These are phyloP conservation scores for Strigomonas culicis DNA, from an alignment of 208 protist genomes.

Conservation along the genomic window DNA sequence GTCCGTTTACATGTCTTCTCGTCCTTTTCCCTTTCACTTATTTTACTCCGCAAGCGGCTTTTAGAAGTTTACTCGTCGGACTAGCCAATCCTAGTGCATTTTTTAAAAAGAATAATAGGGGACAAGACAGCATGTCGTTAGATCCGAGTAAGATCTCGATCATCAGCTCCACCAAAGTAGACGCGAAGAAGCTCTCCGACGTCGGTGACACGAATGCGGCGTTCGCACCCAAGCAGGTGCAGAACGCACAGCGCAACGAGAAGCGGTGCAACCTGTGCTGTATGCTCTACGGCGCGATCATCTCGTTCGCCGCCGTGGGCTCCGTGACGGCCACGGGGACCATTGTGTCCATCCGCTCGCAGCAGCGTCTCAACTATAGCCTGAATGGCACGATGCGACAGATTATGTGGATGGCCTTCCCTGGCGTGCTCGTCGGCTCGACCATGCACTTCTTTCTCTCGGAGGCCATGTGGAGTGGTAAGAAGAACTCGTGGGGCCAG, in stretches of 20 bases:
- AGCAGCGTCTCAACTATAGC: conserved; percentile 76
- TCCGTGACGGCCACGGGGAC: conserved; percentile 44
- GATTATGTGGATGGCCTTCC: conserved; percentile 59
- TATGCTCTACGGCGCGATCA: conserved; percentile 58
- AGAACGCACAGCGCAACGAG: conserved; percentile 23
- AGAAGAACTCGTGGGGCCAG: conserved; percentile 79
- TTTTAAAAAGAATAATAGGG: conserved; percentile 10
- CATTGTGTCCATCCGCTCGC: conserved; percentile 43
- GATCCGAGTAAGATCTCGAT: conserved; percentile 79
- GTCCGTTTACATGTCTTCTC: not conserved
- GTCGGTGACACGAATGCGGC: conserved; percentile 37
- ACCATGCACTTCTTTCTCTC: conserved; percentile 82
- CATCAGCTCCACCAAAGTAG: conserved; percentile 65
- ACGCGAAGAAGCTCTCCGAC: conserved; percentile 44
- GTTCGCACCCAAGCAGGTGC: conserved; percentile 24
- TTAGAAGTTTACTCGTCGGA: no score
- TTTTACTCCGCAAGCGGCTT: not conserved
- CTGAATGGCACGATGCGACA: conserved; percentile 77
- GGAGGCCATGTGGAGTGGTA: conserved; percentile 83
- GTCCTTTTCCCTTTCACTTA: conserved; percentile 9
- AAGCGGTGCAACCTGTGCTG: conserved; percentile 72
- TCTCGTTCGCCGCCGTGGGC: conserved; percentile 44
- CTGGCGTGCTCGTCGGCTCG: conserved; percentile 56
- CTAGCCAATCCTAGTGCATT: not conserved
- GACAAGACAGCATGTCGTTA: conserved; percentile 23